Conservation (phyloP, 306 rosid genomes). For the Cucumis sativus region DNA sequence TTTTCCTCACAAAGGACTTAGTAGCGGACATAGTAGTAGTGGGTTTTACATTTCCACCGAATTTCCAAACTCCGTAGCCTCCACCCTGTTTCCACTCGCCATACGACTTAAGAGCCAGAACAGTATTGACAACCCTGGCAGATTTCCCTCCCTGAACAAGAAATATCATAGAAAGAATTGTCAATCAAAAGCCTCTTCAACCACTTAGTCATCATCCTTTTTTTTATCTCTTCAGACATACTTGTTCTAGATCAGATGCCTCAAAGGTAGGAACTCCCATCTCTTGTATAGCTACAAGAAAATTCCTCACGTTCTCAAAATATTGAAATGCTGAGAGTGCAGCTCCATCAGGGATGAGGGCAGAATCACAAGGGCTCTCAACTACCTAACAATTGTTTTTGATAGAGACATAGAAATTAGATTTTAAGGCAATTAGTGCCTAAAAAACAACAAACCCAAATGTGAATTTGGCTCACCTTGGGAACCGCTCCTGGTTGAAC, state of each 20-base stretch:
- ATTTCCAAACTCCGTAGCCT: conserved; percentile 73
- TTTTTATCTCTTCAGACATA: conserved; percentile 17
- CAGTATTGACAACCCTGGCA: conserved; percentile 59
- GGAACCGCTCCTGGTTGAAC: conserved; percentile 74
- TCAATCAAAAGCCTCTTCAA: background rate
- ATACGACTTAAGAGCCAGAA: conserved; percentile 78
- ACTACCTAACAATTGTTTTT: conserved; percentile 46
- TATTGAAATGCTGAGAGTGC: conserved; percentile 85
- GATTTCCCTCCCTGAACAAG: conserved; percentile 74
- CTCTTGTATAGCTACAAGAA: conserved; percentile 64
- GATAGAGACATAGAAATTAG: background rate
- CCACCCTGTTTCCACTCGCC: conserved; percentile 82
- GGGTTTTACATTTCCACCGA: conserved; percentile 71
- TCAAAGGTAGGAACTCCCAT: conserved; percentile 84
- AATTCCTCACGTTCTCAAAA: conserved; percentile 90
- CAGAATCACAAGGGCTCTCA: conserved; percentile 83
- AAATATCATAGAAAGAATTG: conserved; percentile 3
- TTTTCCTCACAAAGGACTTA: conserved; percentile 62
- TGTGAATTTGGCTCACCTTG: conserved; percentile 36
- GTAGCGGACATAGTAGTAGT: conserved; percentile 28
- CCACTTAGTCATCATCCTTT: background rate
- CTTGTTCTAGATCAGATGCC: conserved; percentile 96
- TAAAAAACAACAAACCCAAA: background rate
- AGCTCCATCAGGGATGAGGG: conserved; percentile 70
- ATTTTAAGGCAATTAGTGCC: background rate